Conservation (phyloP, 2,329 filamentous ascomycete genomes). For the Cadophora sp. region DNA sequence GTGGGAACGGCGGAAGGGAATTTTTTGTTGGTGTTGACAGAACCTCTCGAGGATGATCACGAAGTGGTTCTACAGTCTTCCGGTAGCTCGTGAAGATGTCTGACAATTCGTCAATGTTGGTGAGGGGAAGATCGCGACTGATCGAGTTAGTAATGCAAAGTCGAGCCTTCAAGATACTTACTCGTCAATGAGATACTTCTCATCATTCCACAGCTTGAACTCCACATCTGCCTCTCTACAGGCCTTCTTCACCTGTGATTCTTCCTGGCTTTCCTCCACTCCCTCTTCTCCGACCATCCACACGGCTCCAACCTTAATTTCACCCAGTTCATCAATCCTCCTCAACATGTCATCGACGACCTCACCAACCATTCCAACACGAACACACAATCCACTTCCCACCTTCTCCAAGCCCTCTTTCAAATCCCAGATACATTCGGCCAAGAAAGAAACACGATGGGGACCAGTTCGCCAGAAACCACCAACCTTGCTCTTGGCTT, state of each 20-base stretch:
- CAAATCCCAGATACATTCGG: constrained; percentile 75
- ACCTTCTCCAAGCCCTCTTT: constrained; percentile 66
- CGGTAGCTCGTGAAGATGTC: constrained; percentile 79
- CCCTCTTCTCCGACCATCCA: constrained; percentile 80
- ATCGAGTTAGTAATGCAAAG: background rate
- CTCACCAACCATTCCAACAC: constrained; percentile 66
- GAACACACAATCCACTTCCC: constrained; percentile 66
- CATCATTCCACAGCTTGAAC: constrained; percentile 73
- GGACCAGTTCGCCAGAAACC: constrained; percentile 77
- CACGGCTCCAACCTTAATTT: constrained; percentile 61
- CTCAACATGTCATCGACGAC: constrained; percentile 65
- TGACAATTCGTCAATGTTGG: constrained; percentile 65
- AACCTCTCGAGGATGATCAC: constrained; percentile 64
- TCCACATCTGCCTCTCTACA: constrained; percentile 61
- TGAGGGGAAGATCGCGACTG: constrained; percentile 71
- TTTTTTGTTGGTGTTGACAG: constrained; percentile 59
- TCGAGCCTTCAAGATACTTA: constrained; percentile 53
- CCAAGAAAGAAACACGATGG: constrained; percentile 74
- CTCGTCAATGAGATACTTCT: constrained; percentile 84
- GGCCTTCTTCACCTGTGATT: constrained; percentile 59
- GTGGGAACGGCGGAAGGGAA: constrained; percentile 64
- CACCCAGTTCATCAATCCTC: constrained; percentile 48
- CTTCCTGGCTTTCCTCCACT: constrained; percentile 71
- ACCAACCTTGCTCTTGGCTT: constrained; percentile 69
- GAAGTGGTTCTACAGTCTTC: constrained; percentile 75